These are phyloP conservation scores for Aspergillus carbonarius DNA, from an alignment of 2,329 filamentous ascomycete genomes.

Conservation along the genomic window DNA sequence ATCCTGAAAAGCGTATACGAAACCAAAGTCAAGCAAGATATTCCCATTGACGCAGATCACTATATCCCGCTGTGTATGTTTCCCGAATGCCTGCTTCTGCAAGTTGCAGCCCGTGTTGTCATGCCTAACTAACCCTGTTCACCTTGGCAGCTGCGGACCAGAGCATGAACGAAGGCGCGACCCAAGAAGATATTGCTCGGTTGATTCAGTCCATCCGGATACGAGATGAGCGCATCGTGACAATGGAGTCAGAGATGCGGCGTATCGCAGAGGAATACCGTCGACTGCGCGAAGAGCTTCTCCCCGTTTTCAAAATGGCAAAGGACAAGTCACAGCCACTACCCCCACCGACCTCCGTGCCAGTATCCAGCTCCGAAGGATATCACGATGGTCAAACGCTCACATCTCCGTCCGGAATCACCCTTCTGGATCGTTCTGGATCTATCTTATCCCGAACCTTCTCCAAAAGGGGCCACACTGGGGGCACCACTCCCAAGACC, in stretches of 20 bases:
- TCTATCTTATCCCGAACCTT: conserved; percentile 68
- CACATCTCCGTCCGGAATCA: conserved; percentile 31
- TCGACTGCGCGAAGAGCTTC: conserved; percentile 82
- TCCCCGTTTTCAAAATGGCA: conserved; percentile 83
- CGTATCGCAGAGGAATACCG: conserved; percentile 85
- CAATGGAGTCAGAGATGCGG: conserved; percentile 79
- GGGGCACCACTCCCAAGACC: conserved; percentile 71
- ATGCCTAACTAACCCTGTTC: conserved; percentile 22
- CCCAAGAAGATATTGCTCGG: conserved; percentile 87
- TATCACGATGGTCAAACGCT: conserved; percentile 42
- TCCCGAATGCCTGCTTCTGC: conserved; percentile 6
- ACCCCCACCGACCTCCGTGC: conserved; percentile 53
- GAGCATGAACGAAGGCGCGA: conserved; percentile 82
- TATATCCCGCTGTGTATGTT: conserved; percentile 86
- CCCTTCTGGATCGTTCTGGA: conserved; percentile 43
- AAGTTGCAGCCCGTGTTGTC: not conserved
- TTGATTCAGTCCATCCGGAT: conserved; percentile 86
- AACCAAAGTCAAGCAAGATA: conserved; percentile 88
- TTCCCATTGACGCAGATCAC: conserved; percentile 87
- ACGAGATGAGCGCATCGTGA: conserved; percentile 83
- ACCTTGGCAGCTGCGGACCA: conserved; percentile 73
- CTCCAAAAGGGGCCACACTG: conserved; percentile 69
- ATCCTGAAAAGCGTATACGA: conserved; percentile 97
- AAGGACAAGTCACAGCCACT: conserved; percentile 91
- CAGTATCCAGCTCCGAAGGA: conserved; percentile 21